A percentile compares a stretch with the other conserved stretches of the same genome.
Evolutionary conservation across 306 rosid genomes (phyloP).

Genomic region (Begonia peltatifolia): DNA sequence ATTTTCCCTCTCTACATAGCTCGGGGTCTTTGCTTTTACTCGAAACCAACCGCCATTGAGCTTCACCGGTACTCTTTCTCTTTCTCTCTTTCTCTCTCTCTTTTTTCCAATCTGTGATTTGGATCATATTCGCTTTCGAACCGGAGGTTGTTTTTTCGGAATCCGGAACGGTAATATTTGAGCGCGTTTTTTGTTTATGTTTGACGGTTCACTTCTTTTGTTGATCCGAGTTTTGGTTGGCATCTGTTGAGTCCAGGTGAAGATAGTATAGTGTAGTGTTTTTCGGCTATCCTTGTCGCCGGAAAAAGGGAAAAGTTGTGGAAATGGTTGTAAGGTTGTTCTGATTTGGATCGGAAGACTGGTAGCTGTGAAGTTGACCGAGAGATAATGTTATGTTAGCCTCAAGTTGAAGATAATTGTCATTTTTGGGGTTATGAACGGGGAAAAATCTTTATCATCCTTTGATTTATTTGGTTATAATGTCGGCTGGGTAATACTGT

Average conservation of each 20-base stretch:
- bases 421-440: slow-evolving; percentile 12
- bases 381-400: slow-evolving; percentile 9
- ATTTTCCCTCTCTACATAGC: slow-evolving; percentile 19
- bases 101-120: slow-evolving; percentile 9
- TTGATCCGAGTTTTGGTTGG: neutral
- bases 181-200: neutral
- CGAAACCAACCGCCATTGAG: slow-evolving; percentile 16
- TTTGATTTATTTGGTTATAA: slow-evolving; percentile 4
- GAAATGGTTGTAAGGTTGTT: slow-evolving; percentile 14
- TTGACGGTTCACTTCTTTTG: neutral
- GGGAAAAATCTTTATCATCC: slow-evolving; percentile 7
- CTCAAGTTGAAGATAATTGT: slow-evolving; percentile 8
- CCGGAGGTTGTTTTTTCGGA: slow-evolving; percentile 5
- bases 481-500: neutral
- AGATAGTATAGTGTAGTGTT: slow-evolving; percentile 9
- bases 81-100: slow-evolving; percentile 7
- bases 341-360: slow-evolving; percentile 13
- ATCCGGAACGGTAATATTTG: slow-evolving; percentile 4
- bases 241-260: slow-evolving; percentile 4
- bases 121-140: slow-evolving; percentile 1
- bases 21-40: slow-evolving; percentile 59
- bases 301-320: slow-evolving; percentile 17
- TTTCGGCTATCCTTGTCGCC: slow-evolving; percentile 14
- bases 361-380: slow-evolving; percentile 10
- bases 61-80: slow-evolving; percentile 34